Percentiles rank a stretch among this genome's conserved stretches.
Evolutionary conservation across 2,329 filamentous ascomycete genomes (phyloP).

Genomic region (Fusarium paranaense): DNA sequence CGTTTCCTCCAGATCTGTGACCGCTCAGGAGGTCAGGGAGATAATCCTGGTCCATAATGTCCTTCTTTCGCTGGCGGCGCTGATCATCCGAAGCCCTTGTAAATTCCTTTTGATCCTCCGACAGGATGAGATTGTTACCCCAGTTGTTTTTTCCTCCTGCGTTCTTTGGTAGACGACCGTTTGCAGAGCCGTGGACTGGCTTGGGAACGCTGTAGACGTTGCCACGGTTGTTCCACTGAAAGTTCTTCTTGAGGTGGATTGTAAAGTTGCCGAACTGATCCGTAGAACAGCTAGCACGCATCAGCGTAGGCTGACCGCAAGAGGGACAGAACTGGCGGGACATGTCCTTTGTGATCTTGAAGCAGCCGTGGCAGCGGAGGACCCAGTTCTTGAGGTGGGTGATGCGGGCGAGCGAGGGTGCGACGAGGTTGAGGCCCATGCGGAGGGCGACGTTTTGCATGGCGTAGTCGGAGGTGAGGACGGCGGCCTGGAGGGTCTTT

Average conservation of each 20-base stretch:
- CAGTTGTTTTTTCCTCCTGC: constrained; percentile 88
- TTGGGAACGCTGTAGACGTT: constrained; percentile 95
- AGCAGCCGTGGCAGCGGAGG: constrained; percentile 93
- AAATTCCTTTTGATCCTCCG: constrained; percentile 98
- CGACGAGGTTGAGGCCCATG: constrained; percentile 92
- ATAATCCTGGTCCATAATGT: constrained; percentile 96
- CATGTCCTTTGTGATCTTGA: constrained; percentile 85
- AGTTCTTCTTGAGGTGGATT: constrained; percentile 91
- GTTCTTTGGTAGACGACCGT: constrained; percentile 75
- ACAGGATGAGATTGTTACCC: constrained; percentile 84
- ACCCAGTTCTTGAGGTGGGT: constrained; percentile 89
- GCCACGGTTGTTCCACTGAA: constrained; percentile 94
- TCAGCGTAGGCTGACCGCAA: constrained; percentile 89
- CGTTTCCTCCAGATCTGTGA: constrained; percentile 72
- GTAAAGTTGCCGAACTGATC: constrained; percentile 83
- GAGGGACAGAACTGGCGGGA: constrained; percentile 90
- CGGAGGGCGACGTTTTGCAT: constrained; percentile 98
- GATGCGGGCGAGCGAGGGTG: constrained; percentile 82
- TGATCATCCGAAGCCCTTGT: constrained; percentile 71
- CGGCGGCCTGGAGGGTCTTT: constrained; percentile 83
- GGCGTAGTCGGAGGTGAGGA: constrained; percentile 94
- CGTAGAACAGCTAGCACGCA: constrained; percentile 86
- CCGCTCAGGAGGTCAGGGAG: constrained; percentile 87
- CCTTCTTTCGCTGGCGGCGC: constrained; percentile 75
- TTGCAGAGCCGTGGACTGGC: constrained; percentile 82